Evolutionary conservation across 192 early-diverging fungal species (phyloP), one percentile per base, ranked within the genome.

Genomic region (Coemansia sp.): DNA sequence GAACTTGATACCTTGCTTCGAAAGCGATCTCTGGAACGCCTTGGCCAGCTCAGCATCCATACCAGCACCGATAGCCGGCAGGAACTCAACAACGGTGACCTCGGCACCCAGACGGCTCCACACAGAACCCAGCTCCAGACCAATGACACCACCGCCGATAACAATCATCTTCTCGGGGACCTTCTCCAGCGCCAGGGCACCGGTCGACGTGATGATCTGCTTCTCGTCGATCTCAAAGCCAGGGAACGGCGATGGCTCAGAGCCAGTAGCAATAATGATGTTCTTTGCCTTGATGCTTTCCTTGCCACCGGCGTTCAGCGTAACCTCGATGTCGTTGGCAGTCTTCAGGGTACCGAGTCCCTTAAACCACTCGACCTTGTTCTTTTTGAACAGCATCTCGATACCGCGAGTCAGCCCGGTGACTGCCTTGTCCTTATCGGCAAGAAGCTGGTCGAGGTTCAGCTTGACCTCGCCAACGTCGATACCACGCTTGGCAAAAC

Each of bases 121-220:
- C 61, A 99, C 97, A 9, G 97, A 99, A 41, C 97, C 97, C 57
- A 99, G 87, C 85, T 99, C 97, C 48, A 99, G 91, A 68, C 97
- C 97, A 86, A 99, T 99, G 72, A 99, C 96, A 86, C 97, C 97
- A 64, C 93, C 97, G 70, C 97, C 97, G 76, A 99, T 98, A 64
- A 99, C 96, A 58, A 97, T 89, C 94, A 99, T 93, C 87, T 96
- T 96, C 87, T 98, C 91, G 51, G 97, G 97, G 33, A 99, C 93
- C 76, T 95, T 89, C 72, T 92, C 87, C 70, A 99, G 87, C 34
- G 93, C 91, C 70, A 99, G 89, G 14, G 97, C 97, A 65, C 97
- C 97, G 17, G 97, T 99, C n/a, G 97, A 99, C 52, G 93, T 94
- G 51, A 99, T 91, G 68, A 99, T 97, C 77, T 90, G 88, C 87